Evolutionary conservation across 1,284 basidiomycete genomes (phyloP).

Genomic region (Trichosporon asahii): DNA sequence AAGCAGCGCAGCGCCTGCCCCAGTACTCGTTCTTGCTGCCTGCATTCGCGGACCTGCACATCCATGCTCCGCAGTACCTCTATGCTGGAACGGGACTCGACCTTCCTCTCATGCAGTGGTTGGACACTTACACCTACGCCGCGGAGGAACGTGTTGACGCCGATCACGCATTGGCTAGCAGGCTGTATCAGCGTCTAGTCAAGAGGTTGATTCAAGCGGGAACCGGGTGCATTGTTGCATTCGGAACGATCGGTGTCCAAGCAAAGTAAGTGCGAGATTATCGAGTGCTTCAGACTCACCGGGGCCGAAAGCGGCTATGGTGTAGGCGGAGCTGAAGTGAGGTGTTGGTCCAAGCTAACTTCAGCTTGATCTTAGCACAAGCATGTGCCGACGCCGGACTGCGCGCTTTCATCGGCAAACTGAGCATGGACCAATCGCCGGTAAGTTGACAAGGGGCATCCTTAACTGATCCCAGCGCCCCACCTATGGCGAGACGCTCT

Average conservation of each 20-base stretch:
- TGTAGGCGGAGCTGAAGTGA: neutral
- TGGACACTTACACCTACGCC: slow-evolving; percentile 69
- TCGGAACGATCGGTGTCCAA: slow-evolving; percentile 73
- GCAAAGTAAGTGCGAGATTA: slow-evolving; percentile 61
- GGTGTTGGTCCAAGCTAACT: neutral
- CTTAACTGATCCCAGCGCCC: slow-evolving; percentile 54
- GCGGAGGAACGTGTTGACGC: slow-evolving; percentile 71
- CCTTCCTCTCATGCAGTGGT: slow-evolving; percentile 77
- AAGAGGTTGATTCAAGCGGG: slow-evolving; percentile 64
- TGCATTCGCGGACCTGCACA: slow-evolving; percentile 72
- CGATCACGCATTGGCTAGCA: slow-evolving; percentile 60
- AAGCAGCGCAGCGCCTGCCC: neutral
- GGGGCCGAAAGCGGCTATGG: too few species aligned
- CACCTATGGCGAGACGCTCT: slow-evolving; percentile 66
- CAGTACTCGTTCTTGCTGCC: slow-evolving; percentile 66
- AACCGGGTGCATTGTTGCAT: slow-evolving; percentile 69
- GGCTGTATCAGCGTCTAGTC: slow-evolving; percentile 65
- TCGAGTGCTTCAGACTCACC: too few species aligned
- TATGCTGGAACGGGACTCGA: slow-evolving; percentile 81
- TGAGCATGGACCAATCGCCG: slow-evolving; percentile 73
- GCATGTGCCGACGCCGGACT: slow-evolving; percentile 66
- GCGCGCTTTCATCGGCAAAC: slow-evolving; percentile 73
- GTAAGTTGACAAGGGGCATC: slow-evolving; percentile 22
- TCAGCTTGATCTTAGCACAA: neutral
- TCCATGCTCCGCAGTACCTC: slow-evolving; percentile 80